Evolutionary conservation across 2,329 filamentous ascomycete genomes (phyloP).

Genomic region (Penicillium vulpinum): DNA sequence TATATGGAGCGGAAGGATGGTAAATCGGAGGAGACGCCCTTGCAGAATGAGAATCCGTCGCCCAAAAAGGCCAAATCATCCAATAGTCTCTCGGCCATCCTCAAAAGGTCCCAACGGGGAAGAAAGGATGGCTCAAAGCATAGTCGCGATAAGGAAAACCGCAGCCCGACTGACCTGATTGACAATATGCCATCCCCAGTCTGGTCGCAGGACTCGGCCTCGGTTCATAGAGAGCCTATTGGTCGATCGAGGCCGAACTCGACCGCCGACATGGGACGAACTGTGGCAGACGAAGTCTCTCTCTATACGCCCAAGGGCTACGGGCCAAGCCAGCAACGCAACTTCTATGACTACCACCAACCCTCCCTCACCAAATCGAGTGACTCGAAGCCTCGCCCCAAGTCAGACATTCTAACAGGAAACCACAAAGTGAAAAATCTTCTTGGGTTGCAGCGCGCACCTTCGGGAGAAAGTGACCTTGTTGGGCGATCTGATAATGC

Average conservation of each 20-base stretch:
- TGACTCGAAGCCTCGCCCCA: constrained; percentile 51
- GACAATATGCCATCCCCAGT: constrained; percentile 65
- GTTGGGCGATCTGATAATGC: constrained; percentile 15
- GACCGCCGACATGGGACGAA: constrained; percentile 47
- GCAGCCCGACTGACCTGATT: constrained; percentile 57
- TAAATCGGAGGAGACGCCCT: constrained; percentile 34
- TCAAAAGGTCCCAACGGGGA: constrained; percentile 72
- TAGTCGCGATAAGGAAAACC: constrained; percentile 78
- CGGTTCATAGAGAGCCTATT: constrained; percentile 33
- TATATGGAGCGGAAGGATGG: constrained; percentile 50
- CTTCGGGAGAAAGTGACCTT: constrained; percentile 25
- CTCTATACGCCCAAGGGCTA: constrained; percentile 62
- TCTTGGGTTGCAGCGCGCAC: constrained; percentile 29
- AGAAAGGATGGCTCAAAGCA: constrained; percentile 57
- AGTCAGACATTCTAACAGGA: constrained; percentile 50
- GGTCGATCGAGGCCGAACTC: constrained; percentile 39
- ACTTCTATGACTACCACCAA: constrained; percentile 57
- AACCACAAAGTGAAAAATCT: constrained; percentile 43
- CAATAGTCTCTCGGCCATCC: constrained; percentile 74
- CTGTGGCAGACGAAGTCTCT: constrained; percentile 56
- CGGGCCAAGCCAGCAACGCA: constrained; percentile 61
- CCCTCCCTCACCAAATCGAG: constrained; percentile 44
- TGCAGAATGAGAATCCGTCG: constrained; percentile 43
- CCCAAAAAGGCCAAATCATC: constrained; percentile 77
- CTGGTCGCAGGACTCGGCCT: constrained; percentile 70